A percentile compares a stretch with the other conserved stretches of the same genome.
phyloP scores from a whole-genome alignment of 164 flowering plant genomes.

The Tetrastigma voinierianum region DNA sequence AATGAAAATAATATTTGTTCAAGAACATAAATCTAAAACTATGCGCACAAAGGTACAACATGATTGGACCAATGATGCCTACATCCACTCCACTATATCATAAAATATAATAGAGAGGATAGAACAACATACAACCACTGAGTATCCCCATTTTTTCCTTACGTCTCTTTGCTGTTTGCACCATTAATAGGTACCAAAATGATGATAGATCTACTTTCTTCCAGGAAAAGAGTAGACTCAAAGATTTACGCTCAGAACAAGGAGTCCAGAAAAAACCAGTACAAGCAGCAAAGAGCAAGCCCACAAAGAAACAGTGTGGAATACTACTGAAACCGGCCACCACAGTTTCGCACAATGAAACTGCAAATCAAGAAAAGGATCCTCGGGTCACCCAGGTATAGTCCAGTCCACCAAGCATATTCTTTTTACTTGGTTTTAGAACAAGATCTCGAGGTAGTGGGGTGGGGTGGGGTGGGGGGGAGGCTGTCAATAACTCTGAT shows the following conservation, averaged over 20 bases:
- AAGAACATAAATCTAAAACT: too few species aligned
- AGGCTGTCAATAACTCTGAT: not conserved
- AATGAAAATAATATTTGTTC: too few species aligned
- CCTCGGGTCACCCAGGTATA: constrained; percentile 43
- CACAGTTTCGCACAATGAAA: constrained; percentile 14
- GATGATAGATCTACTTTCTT: not conserved
- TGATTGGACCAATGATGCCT: too few species aligned
- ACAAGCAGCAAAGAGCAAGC: constrained; percentile 15
- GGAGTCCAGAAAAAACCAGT: constrained; percentile 15
- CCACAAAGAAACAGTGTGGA: constrained; percentile 14
- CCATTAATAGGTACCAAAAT: not conserved
- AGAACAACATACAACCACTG: too few species aligned
- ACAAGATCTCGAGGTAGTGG: too few species aligned
- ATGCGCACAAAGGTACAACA: too few species aligned
- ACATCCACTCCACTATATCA: too few species aligned
- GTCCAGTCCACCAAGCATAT: not conserved
- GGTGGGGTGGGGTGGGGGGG: too few species aligned
- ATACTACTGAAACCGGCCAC: constrained; percentile 17
- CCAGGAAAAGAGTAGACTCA: constrained; percentile 42
- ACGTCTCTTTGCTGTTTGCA: too few species aligned
- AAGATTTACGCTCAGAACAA: constrained; percentile 10
- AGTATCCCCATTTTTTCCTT: too few species aligned
- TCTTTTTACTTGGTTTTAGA: not conserved
- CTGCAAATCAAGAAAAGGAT: constrained; percentile 17
- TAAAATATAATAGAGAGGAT: too few species aligned